These are phyloP conservation scores for Aspergillus sclerotialis DNA, from an alignment of 2,329 filamentous ascomycete genomes.

Conservation along the genomic window DNA sequence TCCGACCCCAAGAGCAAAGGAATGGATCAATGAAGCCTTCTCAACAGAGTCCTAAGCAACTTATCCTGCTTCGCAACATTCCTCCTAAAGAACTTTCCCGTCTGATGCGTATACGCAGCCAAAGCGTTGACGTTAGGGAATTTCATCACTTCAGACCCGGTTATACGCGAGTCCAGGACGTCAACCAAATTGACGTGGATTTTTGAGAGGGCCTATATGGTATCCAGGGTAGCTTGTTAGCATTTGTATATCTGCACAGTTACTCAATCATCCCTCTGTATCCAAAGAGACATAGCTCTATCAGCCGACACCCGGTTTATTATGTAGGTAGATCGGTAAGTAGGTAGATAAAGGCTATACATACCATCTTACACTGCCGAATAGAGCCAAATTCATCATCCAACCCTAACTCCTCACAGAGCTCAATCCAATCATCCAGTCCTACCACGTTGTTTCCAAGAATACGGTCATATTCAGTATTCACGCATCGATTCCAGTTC, in stretches of 20 bases:
- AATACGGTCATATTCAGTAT: conserved; percentile 11
- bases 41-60: conserved; percentile 14
- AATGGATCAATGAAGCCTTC: conserved; percentile 3
- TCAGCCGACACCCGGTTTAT: no score
- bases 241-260: no score
- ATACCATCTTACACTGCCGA: conserved; percentile 20
- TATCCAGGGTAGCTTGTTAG: no score
- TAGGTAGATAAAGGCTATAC: neutral
- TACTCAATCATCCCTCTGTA: no score
- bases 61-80: conserved; percentile 14
- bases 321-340: no score
- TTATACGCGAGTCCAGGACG: conserved; percentile 17
- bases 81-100: conserved; percentile 8
- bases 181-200: conserved; percentile 25
- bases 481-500: conserved; percentile 16
- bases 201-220: conserved; percentile 14
- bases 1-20: no score
- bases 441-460: conserved; percentile 7
- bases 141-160: conserved; percentile 2
- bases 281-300: no score
- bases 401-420: conserved; percentile 20
- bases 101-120: conserved; percentile 10
- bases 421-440: conserved; percentile 15
- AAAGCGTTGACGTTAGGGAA: conserved; percentile 11
- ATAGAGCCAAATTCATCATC: conserved; percentile 12